Percentiles rank a stretch among this genome's conserved stretches.
These are phyloP conservation scores for Hibiscus tridactylites DNA, from an alignment of 345 rosid species.

Conservation along the genomic window DNA sequence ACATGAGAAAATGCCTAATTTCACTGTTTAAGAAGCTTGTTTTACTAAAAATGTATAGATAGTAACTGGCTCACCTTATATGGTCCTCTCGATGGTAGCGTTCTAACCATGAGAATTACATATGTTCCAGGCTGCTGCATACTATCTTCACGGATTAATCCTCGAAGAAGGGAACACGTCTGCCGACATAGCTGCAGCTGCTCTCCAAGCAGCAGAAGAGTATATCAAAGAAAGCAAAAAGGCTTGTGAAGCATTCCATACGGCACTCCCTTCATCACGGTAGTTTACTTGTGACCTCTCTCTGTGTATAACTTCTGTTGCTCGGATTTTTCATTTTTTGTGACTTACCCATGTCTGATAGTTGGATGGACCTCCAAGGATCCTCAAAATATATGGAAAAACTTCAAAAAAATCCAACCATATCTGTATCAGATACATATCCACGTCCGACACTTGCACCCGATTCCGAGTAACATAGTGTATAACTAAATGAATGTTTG, in stretches of 20 bases:
- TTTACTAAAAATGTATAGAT: neutral
- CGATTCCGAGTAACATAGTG: too few relatives aligned
- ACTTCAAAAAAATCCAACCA: too few relatives aligned
- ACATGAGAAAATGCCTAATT: neutral
- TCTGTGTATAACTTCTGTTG: neutral
- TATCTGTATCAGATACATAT: too few relatives aligned
- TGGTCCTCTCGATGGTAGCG: neutral
- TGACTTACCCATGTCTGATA: too few relatives aligned
- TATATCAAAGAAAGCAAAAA: constrained; percentile 44
- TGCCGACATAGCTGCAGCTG: constrained; percentile 47
- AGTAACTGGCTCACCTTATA: neutral
- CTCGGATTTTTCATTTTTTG: too few relatives aligned
- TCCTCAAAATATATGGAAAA: too few relatives aligned
- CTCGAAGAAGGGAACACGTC: constrained; percentile 55
- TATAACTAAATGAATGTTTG: neutral
- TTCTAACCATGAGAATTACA: neutral
- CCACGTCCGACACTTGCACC: too few relatives aligned
- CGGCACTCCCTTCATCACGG: constrained; percentile 49
- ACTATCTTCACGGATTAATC: constrained; percentile 57
- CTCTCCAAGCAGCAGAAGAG: constrained; percentile 57
- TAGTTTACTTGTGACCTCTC: constrained; percentile 13
- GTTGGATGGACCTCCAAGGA: too few relatives aligned
- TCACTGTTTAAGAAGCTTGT: neutral
- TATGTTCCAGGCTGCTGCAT: constrained; percentile 53
- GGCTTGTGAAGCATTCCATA: constrained; percentile 43